A percentile compares a stretch with the other conserved stretches of the same genome.
Conservation (phyloP, 2,329 filamentous ascomycete genomes). For the Chaetothyriales sp. region DNA sequence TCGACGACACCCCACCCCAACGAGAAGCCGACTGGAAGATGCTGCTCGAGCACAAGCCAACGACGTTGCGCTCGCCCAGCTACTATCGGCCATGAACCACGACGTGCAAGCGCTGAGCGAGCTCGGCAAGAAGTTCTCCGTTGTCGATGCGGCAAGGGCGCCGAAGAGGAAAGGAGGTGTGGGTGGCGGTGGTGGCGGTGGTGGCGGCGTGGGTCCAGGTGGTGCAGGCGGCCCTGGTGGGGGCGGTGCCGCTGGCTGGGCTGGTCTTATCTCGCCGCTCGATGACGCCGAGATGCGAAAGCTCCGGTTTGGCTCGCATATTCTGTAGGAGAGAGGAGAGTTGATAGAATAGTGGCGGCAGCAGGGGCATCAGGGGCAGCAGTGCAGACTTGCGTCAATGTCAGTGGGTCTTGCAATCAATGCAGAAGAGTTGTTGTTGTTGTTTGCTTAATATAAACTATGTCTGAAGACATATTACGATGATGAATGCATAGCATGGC, state of each 20-base stretch:
- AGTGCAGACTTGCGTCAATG: too few relatives aligned
- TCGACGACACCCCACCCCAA: neutral
- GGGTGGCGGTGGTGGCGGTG: too few relatives aligned
- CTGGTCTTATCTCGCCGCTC: neutral
- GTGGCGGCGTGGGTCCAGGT: neutral
- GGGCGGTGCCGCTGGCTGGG: too few relatives aligned
- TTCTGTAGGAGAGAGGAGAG: neutral
- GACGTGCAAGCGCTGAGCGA: slow-evolving; percentile 56
- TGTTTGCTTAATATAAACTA: too few relatives aligned
- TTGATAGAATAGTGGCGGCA: neutral
- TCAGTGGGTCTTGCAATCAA: too few relatives aligned
- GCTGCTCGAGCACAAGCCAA: slow-evolving; percentile 67
- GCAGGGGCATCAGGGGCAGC: too few relatives aligned
- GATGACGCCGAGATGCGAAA: neutral
- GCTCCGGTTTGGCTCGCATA: neutral
- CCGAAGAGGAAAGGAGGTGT: neutral
- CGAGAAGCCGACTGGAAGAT: slow-evolving; percentile 39
- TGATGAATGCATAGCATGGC: too few relatives aligned
- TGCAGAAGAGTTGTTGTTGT: too few relatives aligned
- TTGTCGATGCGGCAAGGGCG: slow-evolving; percentile 34
- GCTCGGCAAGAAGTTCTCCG: slow-evolving; percentile 56
- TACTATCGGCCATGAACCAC: slow-evolving; percentile 62
- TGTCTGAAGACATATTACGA: too few relatives aligned
- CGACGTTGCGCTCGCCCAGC: slow-evolving; percentile 62
- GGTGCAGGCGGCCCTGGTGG: neutral